Conservation (phyloP, 2,329 filamentous ascomycete genomes). For the Botrytis cinerea region DNA sequence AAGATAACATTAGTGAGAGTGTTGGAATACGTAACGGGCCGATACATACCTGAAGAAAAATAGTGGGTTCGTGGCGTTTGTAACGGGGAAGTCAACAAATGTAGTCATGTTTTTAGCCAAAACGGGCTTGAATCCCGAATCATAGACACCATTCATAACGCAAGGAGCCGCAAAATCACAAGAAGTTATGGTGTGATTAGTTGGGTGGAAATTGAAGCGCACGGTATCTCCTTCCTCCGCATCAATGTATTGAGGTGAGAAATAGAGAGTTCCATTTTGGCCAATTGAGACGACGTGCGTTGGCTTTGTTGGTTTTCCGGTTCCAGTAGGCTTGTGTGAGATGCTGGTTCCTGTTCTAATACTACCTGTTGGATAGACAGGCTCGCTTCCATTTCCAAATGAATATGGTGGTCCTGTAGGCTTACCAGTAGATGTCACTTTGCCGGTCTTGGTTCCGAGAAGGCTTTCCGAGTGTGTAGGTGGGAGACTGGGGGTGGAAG, state of each 20-base stretch:
- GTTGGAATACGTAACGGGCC: neutral
- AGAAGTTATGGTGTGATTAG: conserved; percentile 25
- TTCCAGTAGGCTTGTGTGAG: conserved; percentile 14
- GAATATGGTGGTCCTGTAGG: conserved; percentile 2
- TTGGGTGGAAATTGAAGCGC: conserved; percentile 24
- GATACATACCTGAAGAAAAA: conserved; percentile 23
- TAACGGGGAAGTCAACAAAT: conserved; percentile 26
- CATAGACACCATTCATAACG: conserved; percentile 22
- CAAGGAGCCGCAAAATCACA: conserved; percentile 24
- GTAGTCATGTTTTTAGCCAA: conserved; percentile 22
- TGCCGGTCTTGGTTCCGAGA: neutral
- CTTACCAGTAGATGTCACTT: neutral
- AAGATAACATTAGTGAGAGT: conserved; percentile 2
- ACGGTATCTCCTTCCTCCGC: conserved; percentile 26
- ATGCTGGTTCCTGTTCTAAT: neutral
- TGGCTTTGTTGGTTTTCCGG: conserved; percentile 2
- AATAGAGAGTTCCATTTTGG: conserved; percentile 24
- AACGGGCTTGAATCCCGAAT: conserved; percentile 25
- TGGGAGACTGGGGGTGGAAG: conserved; percentile 21
- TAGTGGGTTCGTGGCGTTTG: conserved; percentile 17
- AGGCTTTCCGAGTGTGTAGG: neutral
- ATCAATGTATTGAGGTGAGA: conserved; percentile 22
- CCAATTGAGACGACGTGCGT: conserved; percentile 27
- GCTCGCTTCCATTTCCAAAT: conserved; percentile 16
- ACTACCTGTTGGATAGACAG: neutral